Conservation (phyloP, 176 grass and related monocot species). For the Eleusine indica region DNA sequence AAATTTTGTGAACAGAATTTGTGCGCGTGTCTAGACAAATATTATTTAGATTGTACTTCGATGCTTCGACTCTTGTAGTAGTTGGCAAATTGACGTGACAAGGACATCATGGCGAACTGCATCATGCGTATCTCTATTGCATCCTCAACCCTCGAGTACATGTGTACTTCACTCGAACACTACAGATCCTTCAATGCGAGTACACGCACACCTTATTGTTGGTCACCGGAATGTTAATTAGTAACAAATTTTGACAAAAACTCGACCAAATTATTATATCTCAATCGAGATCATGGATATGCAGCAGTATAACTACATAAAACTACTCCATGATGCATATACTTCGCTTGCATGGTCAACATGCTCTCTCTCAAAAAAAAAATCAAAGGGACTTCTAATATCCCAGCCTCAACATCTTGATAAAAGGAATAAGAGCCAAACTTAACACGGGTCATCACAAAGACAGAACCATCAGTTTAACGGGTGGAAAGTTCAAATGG, state of each 20-base stretch:
- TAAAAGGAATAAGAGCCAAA: too few relatives aligned
- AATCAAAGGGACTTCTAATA: too few relatives aligned
- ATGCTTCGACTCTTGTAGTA: background rate
- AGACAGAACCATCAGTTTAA: too few relatives aligned
- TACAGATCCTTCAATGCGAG: conserved; percentile 11
- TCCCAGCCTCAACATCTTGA: too few relatives aligned
- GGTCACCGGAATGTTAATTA: background rate
- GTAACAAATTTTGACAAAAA: background rate
- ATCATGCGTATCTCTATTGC: background rate
- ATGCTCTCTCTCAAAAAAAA: too few relatives aligned
- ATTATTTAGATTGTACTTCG: conserved; percentile 15
- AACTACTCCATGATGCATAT: background rate
- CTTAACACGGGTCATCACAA: too few relatives aligned
- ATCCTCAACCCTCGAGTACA: conserved; percentile 25
- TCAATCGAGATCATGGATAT: background rate
- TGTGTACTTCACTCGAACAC: background rate
- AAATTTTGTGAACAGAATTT: background rate
- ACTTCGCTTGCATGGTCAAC: too few relatives aligned
- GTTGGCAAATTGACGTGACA: conserved; percentile 8
- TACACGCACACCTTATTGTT: background rate
- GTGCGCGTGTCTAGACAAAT: background rate
- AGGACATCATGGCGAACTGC: conserved; percentile 20
- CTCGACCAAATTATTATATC: background rate
- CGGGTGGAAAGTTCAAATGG: too few relatives aligned
- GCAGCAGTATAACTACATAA: background rate